These are phyloP conservation scores for Suillus subaureus DNA, from an alignment of 768 basidiomycete genomes.

Conservation along the genomic window DNA sequence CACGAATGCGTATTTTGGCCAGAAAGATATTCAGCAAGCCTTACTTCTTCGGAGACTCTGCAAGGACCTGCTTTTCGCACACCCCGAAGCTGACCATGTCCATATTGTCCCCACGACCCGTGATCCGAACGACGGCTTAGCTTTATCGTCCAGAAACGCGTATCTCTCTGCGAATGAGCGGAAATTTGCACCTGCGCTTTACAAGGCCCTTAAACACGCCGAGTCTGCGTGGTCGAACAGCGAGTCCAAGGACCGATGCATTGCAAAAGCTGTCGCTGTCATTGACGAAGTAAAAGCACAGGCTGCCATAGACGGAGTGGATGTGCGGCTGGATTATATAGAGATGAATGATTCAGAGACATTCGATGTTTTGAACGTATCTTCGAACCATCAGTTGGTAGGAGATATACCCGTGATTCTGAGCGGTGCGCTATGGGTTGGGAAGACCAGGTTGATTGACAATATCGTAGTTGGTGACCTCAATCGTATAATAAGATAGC, in stretches of 20 bases:
- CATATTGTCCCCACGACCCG: constrained; percentile 89
- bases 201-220: constrained; percentile 65
- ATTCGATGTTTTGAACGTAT: constrained; percentile 61
- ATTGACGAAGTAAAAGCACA: constrained; percentile 36
- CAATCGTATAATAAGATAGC: constrained; percentile 13
- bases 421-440: constrained; percentile 87
- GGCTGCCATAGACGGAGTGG: constrained; percentile 43
- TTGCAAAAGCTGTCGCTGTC: constrained; percentile 44
- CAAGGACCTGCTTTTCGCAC: constrained; percentile 77
- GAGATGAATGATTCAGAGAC: constrained; percentile 83
- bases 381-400: constrained; percentile 28
- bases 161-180: constrained; percentile 74
- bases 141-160: constrained; percentile 88
- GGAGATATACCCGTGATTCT: constrained; percentile 55
- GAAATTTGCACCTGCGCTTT: constrained; percentile 61
- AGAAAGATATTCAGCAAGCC: constrained; percentile 98
- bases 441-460: constrained; percentile 89
- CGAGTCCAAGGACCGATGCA: constrained; percentile 49
- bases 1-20: constrained; percentile 91
- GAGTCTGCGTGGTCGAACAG: constrained; percentile 56
- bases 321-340: constrained; percentile 79
- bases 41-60: constrained; percentile 78
- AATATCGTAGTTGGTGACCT: constrained; percentile 77
- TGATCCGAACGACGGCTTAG: constrained; percentile 64
- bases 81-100: constrained; percentile 73